Base-by-base conservation (phyloP, 192 early-diverging fungal genomes). In the Backusella macrospora region DNA sequence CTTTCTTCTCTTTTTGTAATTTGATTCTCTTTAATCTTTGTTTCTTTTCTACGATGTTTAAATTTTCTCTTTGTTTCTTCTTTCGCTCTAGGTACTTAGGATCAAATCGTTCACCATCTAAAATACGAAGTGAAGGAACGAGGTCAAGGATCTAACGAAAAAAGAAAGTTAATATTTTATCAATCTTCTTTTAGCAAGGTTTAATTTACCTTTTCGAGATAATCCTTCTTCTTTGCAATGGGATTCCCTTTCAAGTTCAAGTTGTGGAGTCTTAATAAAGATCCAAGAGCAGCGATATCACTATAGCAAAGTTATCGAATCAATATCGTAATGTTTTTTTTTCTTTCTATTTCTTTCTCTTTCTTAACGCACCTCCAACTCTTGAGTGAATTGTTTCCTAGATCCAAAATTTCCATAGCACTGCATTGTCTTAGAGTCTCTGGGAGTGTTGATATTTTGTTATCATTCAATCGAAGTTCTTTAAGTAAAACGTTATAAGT, bases 31-130 rank as follows among this genome's bases (percentile, higher is more conserved):
- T 75, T 26, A 78, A 8, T 37, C 78, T 71, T 37, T 74, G 68
- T 71, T 83, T 84, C 66, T 85, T 85, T 70, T 65, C 68, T 40
- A 85, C 80, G 74, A 80, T 47, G 1, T 80, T 72, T 3, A 76
- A 23, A 68, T 85, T 82, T 45, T 78, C 80, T 46, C 85, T 82
- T 63, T 86, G 75, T 78, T 93, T 94, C 64, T 88, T 79, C 68
- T 86, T 86, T 59, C 90, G 74, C 76, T 92, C 79, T 59, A 92
- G 76, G 78, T 91, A 95, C 71, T 86, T 90, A 23, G 72, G 73
- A 82, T 95, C 93, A 71, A 94, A 92, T 45, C 93, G 78, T 29
- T 89, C 91, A 10, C 86, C 86, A 78, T 95, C 93, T 63, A 95
- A 74, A 10, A 95, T 84, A 16, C 91, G 83, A 65, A 95, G 75